phyloP scores from a whole-genome alignment of 257 asterid species.

The Solanum microdontum region DNA sequence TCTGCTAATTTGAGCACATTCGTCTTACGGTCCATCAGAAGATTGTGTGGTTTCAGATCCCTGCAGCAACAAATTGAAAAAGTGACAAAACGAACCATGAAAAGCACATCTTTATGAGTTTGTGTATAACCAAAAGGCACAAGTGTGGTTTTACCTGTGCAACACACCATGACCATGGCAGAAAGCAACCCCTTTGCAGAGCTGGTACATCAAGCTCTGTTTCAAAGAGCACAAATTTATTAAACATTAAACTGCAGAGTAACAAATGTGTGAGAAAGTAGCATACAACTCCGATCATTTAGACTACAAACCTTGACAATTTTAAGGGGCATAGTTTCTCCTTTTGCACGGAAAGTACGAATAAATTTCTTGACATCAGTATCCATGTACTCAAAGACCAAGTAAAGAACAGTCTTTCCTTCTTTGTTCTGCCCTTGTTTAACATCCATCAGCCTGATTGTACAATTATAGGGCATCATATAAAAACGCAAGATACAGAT shows the following conservation, averaged over 20 bases:
- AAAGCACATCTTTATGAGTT: not conserved
- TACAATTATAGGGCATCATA: not conserved
- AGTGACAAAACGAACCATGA: not conserved
- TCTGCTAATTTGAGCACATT: slow-evolving; percentile 92
- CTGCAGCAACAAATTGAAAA: slow-evolving; percentile 14
- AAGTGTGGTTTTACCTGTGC: slow-evolving; percentile 42
- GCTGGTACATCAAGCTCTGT: slow-evolving; percentile 92
- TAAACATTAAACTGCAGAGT: not conserved
- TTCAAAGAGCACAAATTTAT: not conserved
- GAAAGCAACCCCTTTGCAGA: slow-evolving; percentile 90
- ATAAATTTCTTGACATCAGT: slow-evolving; percentile 85
- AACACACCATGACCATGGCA: slow-evolving; percentile 96
- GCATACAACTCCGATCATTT: not conserved
- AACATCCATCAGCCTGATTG: slow-evolving; percentile 69
- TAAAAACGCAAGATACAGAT: not conserved
- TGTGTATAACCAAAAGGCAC: not conserved
- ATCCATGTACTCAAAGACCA: slow-evolving; percentile 93
- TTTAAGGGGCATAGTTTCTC: slow-evolving; percentile 31
- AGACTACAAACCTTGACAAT: slow-evolving; percentile 41
- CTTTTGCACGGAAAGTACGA: slow-evolving; percentile 52
- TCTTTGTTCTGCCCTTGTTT: slow-evolving; percentile 84
- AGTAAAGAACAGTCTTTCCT: slow-evolving; percentile 80
- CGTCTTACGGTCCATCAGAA: slow-evolving; percentile 90
- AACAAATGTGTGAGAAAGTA: not conserved
- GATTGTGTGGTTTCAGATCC: slow-evolving; percentile 97